phyloP scores from a whole-genome alignment of 106 monocot species.

The Posidonia australis region DNA sequence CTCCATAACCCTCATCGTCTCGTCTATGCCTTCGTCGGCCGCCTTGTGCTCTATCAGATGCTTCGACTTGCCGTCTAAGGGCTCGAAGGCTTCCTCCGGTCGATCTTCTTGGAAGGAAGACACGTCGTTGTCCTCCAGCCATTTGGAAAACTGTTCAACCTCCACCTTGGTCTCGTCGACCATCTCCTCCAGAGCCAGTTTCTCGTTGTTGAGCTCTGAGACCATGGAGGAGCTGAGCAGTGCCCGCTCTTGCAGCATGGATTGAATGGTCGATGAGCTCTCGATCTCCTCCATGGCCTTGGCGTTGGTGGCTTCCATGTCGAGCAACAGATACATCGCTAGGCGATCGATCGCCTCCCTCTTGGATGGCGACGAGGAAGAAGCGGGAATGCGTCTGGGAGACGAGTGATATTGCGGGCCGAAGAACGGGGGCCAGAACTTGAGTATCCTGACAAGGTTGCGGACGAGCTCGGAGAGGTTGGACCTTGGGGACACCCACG shows the following conservation, averaged over 20 bases:
- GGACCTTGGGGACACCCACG: constrained; percentile 20
- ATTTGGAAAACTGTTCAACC: constrained; percentile 3
- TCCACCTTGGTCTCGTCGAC: background rate
- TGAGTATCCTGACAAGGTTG: constrained; percentile 21
- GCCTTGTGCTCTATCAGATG: constrained; percentile 10
- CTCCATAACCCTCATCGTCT: constrained; percentile 2
- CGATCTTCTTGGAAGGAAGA: background rate
- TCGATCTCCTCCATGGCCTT: constrained; percentile 12
- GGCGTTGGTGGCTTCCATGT: background rate
- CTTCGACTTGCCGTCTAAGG: background rate
- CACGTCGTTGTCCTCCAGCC: constrained; percentile 10
- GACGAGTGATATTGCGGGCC: no score
- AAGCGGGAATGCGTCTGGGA: no score
- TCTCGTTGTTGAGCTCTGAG: constrained; percentile 10
- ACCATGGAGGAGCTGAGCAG: background rate
- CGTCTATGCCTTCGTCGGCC: constrained; percentile 17
- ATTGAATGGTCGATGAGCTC: background rate
- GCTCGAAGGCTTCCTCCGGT: constrained; percentile 7
- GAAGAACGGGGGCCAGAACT: background rate
- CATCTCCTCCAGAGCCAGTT: background rate
- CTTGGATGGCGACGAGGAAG: background rate
- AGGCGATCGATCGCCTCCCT: constrained; percentile 23
- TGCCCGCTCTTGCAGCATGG: background rate
- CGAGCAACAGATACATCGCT: background rate
- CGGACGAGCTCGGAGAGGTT: constrained; percentile 23